A percentile compares a stretch with the other conserved stretches of the same genome.
phyloP scores from a whole-genome alignment of 1,139 yeast species.

The Geotrichum bryndzae region DNA sequence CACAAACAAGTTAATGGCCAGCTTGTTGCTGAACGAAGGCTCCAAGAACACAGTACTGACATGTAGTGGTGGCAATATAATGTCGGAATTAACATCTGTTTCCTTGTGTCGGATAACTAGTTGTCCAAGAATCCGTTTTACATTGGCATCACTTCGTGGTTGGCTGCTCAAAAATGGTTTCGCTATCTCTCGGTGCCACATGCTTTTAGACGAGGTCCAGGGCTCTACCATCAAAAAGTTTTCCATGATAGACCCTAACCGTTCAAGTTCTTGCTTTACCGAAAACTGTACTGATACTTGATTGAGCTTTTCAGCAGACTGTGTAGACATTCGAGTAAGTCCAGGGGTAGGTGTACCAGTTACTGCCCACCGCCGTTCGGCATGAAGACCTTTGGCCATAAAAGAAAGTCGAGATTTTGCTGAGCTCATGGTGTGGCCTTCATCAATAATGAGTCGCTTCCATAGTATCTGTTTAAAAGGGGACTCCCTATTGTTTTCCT shows the following conservation, averaged over 20 bases:
- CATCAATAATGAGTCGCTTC: constrained; percentile 69
- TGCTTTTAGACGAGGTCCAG: constrained; percentile 43
- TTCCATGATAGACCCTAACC: constrained; percentile 44
- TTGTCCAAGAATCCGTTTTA: constrained; percentile 41
- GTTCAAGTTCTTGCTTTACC: constrained; percentile 40
- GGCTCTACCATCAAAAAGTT: constrained; percentile 58
- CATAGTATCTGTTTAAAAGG: constrained; percentile 41
- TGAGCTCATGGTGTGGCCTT: constrained; percentile 56
- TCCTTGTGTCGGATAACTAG: constrained; percentile 53
- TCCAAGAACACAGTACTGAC: constrained; percentile 52
- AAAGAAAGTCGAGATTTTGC: constrained; percentile 45
- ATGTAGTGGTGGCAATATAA: constrained; percentile 52
- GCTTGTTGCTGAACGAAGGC: constrained; percentile 56
- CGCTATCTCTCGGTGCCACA: constrained; percentile 46
- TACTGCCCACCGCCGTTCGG: constrained; percentile 67
- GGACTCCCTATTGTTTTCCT: constrained; percentile 21
- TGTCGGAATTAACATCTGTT: constrained; percentile 48
- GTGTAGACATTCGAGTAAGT: constrained; percentile 44
- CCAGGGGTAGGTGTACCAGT: constrained; percentile 76
- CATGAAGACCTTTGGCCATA: constrained; percentile 44
- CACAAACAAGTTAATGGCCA: constrained; percentile 56
- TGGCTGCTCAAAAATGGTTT: constrained; percentile 42
- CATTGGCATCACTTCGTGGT: constrained; percentile 40
- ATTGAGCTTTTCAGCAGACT: constrained; percentile 18
- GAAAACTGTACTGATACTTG: constrained; percentile 12